Evolutionary conservation across 495 filamentous ascomycete genomes (phyloP).

Genomic region (Penicillium mononematosum): DNA sequence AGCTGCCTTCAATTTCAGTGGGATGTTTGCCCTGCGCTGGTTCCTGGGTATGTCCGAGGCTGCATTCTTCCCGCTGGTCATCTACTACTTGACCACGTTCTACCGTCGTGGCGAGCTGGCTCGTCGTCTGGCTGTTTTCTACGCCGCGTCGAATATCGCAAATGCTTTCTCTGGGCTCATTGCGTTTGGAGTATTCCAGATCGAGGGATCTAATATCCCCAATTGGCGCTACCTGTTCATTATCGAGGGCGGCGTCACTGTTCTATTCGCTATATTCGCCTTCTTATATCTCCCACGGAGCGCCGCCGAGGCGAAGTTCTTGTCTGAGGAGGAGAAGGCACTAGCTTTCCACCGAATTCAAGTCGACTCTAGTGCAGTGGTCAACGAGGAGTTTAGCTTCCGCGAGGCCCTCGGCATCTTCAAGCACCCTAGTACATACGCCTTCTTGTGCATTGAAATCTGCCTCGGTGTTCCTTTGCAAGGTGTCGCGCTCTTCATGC

Average conservation of each 20-base stretch:
- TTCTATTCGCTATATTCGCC: constrained; percentile 62
- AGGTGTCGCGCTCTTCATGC: constrained; percentile 67
- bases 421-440: constrained; percentile 59
- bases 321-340: constrained; percentile 62
- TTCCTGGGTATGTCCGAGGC: constrained; percentile 69
- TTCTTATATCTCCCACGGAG: constrained; percentile 68
- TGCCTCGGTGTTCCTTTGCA: constrained; percentile 77
- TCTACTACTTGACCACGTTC: constrained; percentile 61
- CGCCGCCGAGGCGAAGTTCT: constrained; percentile 61
- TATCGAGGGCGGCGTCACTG: constrained; percentile 66
- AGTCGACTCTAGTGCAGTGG: constrained; percentile 67
- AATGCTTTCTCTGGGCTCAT: constrained; percentile 72
- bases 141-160: constrained; percentile 72
- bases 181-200: constrained; percentile 75
- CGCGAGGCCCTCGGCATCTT: constrained; percentile 64
- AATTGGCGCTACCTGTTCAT: constrained; percentile 77
- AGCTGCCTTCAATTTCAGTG: constrained; percentile 59
- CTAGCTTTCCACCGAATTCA: constrained; percentile 73
- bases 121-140: constrained; percentile 73
- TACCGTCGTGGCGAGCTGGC: constrained; percentile 77
- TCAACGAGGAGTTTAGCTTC: constrained; percentile 69
- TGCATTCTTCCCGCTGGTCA: constrained; percentile 71
- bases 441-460: constrained; percentile 66
- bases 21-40: constrained; percentile 58
- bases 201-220: constrained; percentile 51